phyloP scores from a whole-genome alignment of 2,329 filamentous ascomycete genomes.

The Ceratocystis colombiana region DNA sequence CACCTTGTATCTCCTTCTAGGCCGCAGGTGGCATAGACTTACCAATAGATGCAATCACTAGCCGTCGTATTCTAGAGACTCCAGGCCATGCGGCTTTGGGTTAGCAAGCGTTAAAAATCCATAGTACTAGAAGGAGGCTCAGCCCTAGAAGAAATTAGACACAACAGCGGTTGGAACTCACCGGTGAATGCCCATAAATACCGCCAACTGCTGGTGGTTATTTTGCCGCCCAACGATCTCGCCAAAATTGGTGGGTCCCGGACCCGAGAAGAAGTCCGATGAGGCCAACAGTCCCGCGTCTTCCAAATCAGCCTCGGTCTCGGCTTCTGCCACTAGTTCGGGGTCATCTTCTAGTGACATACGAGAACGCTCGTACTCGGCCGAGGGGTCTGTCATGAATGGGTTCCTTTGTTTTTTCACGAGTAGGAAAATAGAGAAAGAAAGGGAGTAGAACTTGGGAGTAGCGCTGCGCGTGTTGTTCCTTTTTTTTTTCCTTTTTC shows the following conservation, averaged over 20 bases:
- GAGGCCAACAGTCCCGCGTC: slow-evolving; percentile 16
- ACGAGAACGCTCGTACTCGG: not conserved
- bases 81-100: not conserved
- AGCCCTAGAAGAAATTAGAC: not conserved
- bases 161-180: slow-evolving; percentile 11
- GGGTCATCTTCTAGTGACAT: slow-evolving; percentile 14
- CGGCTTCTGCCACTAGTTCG: slow-evolving; percentile 11
- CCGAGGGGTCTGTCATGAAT: not conserved
- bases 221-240: slow-evolving; percentile 19
- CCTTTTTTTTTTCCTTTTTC: not conserved
- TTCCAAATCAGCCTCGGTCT: slow-evolving; percentile 18
- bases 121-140: not conserved
- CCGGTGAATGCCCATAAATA: slow-evolving; percentile 27
- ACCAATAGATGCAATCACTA: slow-evolving; percentile 27
- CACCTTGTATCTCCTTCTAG: not conserved
- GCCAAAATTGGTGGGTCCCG: slow-evolving; percentile 22
- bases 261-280: slow-evolving; percentile 14
- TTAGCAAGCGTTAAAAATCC: not conserved
- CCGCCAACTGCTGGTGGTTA: slow-evolving; percentile 18
- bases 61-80: slow-evolving; percentile 24
- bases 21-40: slow-evolving; percentile 8
- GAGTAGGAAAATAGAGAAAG: not conserved
- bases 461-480: not conserved
- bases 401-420: not conserved
- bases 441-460: too few species aligned